Conservation (phyloP, 2,329 filamentous ascomycete species). For the Emericellopsis cladophorae region DNA sequence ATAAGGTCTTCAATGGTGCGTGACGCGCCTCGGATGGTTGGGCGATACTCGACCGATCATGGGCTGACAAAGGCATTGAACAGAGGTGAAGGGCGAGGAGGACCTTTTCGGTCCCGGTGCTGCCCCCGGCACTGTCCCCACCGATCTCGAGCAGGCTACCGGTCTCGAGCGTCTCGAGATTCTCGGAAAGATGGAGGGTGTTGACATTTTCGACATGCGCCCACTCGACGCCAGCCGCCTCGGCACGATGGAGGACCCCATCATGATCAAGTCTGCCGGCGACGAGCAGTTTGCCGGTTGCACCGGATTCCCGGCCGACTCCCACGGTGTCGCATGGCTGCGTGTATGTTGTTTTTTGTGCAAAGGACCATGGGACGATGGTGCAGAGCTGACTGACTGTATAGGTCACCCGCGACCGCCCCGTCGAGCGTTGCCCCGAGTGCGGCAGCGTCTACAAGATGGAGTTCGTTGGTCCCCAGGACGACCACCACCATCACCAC, state of each 20-base stretch:
- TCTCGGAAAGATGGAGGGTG: constrained; percentile 96
- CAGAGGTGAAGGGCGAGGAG: constrained; percentile 72
- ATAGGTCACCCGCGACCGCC: constrained; percentile 77
- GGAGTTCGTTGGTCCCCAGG: constrained; percentile 81
- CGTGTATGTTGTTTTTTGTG: constrained; percentile 47
- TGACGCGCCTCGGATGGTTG: constrained; percentile 4
- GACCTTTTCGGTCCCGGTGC: constrained; percentile 83
- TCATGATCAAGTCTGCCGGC: constrained; percentile 79
- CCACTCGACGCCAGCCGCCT: constrained; percentile 82
- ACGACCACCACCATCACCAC: constrained; percentile 47
- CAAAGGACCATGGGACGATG: neutral
- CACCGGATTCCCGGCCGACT: constrained; percentile 88
- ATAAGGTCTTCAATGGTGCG: constrained; percentile 35
- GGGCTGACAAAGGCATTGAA: constrained; percentile 8
- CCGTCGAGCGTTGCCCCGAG: constrained; percentile 89
- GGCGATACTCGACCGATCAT: neutral
- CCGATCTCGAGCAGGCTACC: constrained; percentile 89
- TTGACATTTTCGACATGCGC: constrained; percentile 97
- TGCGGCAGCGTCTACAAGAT: constrained; percentile 97
- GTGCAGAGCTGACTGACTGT: constrained; percentile 3
- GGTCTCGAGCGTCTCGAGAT: constrained; percentile 98
- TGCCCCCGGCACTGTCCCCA: constrained; percentile 70
- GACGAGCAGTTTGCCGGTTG: constrained; percentile 96
- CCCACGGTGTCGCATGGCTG: constrained; percentile 83
- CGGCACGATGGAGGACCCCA: constrained; percentile 87